phyloP scores from a whole-genome alignment of 78 protist genomes.

The Mantamonas sphyraenae region DNA sequence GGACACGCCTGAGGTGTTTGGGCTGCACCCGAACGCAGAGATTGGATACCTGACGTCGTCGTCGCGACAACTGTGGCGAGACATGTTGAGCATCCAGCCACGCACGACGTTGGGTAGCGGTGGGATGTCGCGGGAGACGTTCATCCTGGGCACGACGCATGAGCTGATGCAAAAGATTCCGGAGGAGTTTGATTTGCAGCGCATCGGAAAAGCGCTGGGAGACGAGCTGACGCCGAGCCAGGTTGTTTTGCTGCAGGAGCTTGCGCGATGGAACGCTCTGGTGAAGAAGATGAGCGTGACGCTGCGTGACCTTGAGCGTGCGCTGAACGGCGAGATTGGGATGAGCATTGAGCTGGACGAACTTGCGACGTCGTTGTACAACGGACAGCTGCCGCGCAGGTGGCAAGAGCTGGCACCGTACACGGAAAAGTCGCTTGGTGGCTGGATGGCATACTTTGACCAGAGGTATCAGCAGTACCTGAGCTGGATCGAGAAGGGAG shows the following conservation, averaged over 20 bases:
- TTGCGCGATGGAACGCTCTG: constrained; percentile 79
- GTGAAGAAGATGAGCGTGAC: constrained; percentile 28
- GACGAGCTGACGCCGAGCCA: constrained; percentile 37
- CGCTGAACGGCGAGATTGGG: constrained; percentile 80
- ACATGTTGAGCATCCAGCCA: constrained; percentile 67
- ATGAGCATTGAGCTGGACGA: constrained; percentile 70
- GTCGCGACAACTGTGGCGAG: constrained; percentile 43
- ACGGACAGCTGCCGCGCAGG: constrained; percentile 62
- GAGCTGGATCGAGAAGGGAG: constrained; percentile 54
- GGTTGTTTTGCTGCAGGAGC: constrained; percentile 81
- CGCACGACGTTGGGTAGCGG: constrained; percentile 27
- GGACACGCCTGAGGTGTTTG: constrained; percentile 80
- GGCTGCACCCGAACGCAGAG: constrained; percentile 89
- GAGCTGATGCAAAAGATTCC: constrained; percentile 40
- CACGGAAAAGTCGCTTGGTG: constrained; percentile 59
- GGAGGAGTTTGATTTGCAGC: constrained; percentile 40
- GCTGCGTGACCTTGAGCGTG: constrained; percentile 57
- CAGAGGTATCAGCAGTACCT: constrained; percentile 55
- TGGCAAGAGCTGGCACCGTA: constrained; percentile 73
- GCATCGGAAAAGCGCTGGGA: constrained; percentile 10
- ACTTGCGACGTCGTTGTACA: constrained; percentile 44
- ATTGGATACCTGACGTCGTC: constrained; percentile 60
- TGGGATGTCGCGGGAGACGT: constrained; percentile 46
- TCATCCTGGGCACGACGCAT: constrained; percentile 6
- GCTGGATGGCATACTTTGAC: constrained; percentile 71